Evolutionary conservation across 805 yeast species (phyloP), one percentile per base, ranked within the genome.

Genomic region (Barnettozyma sucrosica): DNA sequence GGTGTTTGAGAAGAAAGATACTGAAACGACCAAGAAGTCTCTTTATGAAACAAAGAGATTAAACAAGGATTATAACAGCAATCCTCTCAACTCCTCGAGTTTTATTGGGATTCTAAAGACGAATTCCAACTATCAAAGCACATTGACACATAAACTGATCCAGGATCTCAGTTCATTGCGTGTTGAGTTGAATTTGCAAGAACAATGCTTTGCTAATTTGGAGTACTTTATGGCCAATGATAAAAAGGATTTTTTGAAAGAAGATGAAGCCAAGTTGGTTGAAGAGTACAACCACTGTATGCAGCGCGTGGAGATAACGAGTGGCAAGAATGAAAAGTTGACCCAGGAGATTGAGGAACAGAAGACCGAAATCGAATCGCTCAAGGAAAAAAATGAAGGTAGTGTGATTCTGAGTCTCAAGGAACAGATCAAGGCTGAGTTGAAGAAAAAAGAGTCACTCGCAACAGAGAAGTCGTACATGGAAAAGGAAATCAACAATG

Each of bases 391-490:
- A 37, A 55, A 70, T 11, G 64, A 59, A 4, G 51, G 47, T 38
- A 52, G 39, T 70, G 73, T n/a, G 65, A 74, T 57, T 70, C 71
- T 18, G 24, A n/a, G n/a, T 6, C 57, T 81, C 32, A 72, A 74
- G 49, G 72, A 72, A 7, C 69, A 73, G 44, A 65, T 83, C 3
- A 64, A 67, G 28, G 70, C 64, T 25, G 63, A 73, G 40, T 64
- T 73, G n/a, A 64, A 67, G 13, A 72, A 72, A 51, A 56, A 75
- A 2, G 73, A 72, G 23, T 70, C 81, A 6, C 71, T 72, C 38
- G 62, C 63, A 2, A 79, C 77, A 32, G 96, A 89, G 56, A 75
- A 71, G 41, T 76, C 69, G 43, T 89, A 85, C 63, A 83, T 82
- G 79, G 57, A 63, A 8, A 70, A 68, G 26, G 92, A 86, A 59